phyloP scores from a whole-genome alignment of 768 basidiomycete genomes.

The Kwoniella pini region DNA sequence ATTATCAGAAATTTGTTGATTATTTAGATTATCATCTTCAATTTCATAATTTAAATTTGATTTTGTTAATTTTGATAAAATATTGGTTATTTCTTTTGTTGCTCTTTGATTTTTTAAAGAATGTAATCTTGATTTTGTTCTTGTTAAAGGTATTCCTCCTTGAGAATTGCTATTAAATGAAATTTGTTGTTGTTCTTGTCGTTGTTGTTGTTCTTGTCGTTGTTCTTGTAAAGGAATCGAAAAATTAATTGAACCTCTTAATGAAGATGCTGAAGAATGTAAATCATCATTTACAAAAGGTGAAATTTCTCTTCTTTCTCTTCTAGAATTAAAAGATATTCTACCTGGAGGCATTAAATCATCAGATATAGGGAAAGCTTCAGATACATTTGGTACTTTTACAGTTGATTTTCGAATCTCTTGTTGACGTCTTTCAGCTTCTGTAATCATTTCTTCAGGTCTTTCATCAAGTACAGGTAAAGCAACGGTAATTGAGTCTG shows the following conservation, averaged over 20 bases:
- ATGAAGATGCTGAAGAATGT: neutral
- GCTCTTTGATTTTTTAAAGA: conserved; percentile 10
- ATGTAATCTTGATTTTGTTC: conserved; percentile 10
- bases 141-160: conserved; percentile 5
- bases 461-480: conserved; percentile 8
- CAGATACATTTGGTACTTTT: conserved; percentile 28
- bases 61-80: conserved; percentile 5
- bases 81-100: conserved; percentile 10
- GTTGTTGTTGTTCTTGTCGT: too few relatives aligned
- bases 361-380: conserved; percentile 39
- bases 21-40: neutral
- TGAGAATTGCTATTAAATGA: neutral
- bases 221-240: neutral
- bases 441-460: neutral
- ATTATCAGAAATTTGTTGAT: too few relatives aligned
- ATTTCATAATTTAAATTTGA: neutral
- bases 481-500: conserved; percentile 4
- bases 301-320: conserved; percentile 22
- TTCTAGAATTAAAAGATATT: neutral
- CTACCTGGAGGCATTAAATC: neutral
- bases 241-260: conserved; percentile 2
- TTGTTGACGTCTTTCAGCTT: conserved; percentile 18
- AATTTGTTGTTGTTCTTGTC: too few relatives aligned
- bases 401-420: conserved; percentile 35
- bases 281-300: conserved; percentile 17